Percentiles rank a stretch among this genome's conserved stretches.
Evolutionary conservation across 495 filamentous ascomycete genomes (phyloP).

Genomic region (Gamarada debralockiae): DNA sequence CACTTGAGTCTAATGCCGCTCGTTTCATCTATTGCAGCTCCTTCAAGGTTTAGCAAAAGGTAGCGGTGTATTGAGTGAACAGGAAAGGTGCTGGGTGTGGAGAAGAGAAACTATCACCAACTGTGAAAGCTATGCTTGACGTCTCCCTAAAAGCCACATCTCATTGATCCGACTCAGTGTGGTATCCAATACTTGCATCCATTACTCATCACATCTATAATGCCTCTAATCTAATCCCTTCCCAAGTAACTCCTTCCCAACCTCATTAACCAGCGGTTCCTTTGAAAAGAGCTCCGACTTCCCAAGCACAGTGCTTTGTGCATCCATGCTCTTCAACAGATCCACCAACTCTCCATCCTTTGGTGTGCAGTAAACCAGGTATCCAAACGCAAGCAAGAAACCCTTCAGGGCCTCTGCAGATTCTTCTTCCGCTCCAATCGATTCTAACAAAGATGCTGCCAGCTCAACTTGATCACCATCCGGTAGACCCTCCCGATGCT

Average conservation of each 20-base stretch:
- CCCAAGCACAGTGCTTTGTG: constrained; percentile 49
- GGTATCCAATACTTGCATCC: not conserved
- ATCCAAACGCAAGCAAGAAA: constrained; percentile 66
- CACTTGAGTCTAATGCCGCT: no score
- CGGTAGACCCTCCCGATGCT: constrained; percentile 53
- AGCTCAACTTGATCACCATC: constrained; percentile 75
- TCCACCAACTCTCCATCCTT: constrained; percentile 68
- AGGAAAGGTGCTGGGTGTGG: no score
- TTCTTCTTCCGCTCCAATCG: constrained; percentile 60
- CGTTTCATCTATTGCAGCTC: no score
- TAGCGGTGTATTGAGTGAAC: no score
- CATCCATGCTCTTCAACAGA: constrained; percentile 69
- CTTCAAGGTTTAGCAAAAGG: no score
- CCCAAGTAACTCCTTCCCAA: constrained; percentile 45
- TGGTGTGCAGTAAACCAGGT: constrained; percentile 66
- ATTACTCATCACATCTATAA: constrained; percentile 1
- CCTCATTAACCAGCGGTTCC: constrained; percentile 56
- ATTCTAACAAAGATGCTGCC: constrained; percentile 71
- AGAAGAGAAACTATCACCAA: no score
- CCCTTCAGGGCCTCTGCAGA: constrained; percentile 70
- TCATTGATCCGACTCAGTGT: no score
- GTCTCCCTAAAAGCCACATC: no score
- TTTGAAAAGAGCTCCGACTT: constrained; percentile 51
- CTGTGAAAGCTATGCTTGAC: no score
- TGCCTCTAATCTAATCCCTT: constrained; percentile 30